These are phyloP conservation scores for Lodderomyces beijingensis DNA, from an alignment of 1,139 yeast genomes.

Conservation along the genomic window DNA sequence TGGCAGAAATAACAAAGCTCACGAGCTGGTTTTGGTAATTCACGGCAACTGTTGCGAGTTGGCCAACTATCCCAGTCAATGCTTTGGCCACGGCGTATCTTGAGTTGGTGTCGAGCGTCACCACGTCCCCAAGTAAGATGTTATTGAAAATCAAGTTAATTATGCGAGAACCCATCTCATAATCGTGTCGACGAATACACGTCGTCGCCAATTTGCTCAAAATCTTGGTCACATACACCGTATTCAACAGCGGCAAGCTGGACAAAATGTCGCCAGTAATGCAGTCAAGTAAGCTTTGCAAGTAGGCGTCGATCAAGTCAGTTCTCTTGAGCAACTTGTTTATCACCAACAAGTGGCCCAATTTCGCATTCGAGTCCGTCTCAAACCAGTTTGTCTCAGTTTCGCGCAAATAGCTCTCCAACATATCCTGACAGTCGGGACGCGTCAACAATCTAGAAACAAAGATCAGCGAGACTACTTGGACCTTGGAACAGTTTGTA, in stretches of 20 bases:
- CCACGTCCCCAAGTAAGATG: constrained; percentile 18
- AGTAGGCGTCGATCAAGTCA: constrained; percentile 10
- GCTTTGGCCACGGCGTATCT: constrained; percentile 38
- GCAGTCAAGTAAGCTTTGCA: constrained; percentile 16
- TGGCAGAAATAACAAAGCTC: constrained; percentile 15
- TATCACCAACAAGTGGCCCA: constrained; percentile 36
- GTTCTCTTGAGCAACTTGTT: constrained; percentile 33
- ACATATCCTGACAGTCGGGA: constrained; percentile 21
- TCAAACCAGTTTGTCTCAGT: constrained; percentile 14
- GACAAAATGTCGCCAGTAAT: constrained; percentile 13
- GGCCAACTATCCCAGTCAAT: constrained; percentile 21
- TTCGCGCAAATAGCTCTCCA: constrained; percentile 18
- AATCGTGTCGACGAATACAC: constrained; percentile 16
- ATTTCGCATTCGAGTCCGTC: constrained; percentile 16
- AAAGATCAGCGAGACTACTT: constrained; percentile 31
- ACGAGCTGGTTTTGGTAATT: constrained; percentile 36
- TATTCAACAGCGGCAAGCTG: constrained; percentile 19
- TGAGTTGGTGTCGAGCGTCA: constrained; percentile 28
- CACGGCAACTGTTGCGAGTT: constrained; percentile 20
- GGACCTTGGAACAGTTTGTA: constrained; percentile 28
- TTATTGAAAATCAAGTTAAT: constrained; percentile 28
- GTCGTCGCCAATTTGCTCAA: constrained; percentile 25
- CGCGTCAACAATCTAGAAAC: constrained; percentile 35
- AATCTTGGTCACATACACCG: constrained; percentile 32
- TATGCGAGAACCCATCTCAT: constrained; percentile 17